A percentile compares a stretch with the other conserved stretches of the same genome.
phyloP scores from a whole-genome alignment of 495 filamentous ascomycete species.

The Aspergillus saccharolyticus region DNA sequence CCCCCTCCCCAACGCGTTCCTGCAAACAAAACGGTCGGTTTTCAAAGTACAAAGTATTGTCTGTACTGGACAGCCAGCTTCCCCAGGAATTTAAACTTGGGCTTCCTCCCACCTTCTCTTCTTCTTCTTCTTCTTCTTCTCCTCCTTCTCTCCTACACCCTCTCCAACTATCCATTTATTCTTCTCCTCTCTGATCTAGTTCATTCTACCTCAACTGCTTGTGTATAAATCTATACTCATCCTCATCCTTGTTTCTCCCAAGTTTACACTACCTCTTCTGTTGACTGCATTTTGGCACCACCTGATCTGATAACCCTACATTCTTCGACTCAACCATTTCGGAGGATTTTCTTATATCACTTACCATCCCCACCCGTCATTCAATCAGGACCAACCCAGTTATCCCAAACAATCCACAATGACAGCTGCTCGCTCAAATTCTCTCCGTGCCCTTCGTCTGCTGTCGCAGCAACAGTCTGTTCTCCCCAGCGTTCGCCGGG shows the following conservation, averaged over 20 bases:
- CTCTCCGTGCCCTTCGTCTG: slow-evolving; percentile 45
- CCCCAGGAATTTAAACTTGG: slow-evolving; percentile 8
- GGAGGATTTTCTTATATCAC: slow-evolving; percentile 9
- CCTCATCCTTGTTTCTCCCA: background rate
- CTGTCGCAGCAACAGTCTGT: slow-evolving; percentile 40
- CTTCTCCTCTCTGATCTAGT: background rate
- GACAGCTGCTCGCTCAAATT: slow-evolving; percentile 46
- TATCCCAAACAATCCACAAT: slow-evolving; percentile 28
- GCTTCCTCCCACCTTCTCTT: slow-evolving; percentile 7
- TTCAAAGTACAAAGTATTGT: slow-evolving; percentile 7
- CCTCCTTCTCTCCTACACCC: slow-evolving; percentile 5
- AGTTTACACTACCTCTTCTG: background rate
- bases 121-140: slow-evolving; percentile 5
- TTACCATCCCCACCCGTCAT: background rate
- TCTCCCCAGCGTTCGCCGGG: slow-evolving; percentile 37
- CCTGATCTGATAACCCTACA: slow-evolving; percentile 10
- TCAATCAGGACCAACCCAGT: background rate
- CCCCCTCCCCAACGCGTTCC: slow-evolving; percentile 21
- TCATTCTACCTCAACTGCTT: background rate
- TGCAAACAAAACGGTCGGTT: slow-evolving; percentile 8
- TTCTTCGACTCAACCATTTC: slow-evolving; percentile 13
- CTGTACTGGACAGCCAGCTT: slow-evolving; percentile 6
- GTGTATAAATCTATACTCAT: background rate
- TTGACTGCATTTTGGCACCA: slow-evolving; percentile 9
- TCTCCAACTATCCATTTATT: background rate